A percentile compares a stretch with the other conserved stretches of the same genome.
Conservation (phyloP, 192 early-diverging fungal species). For the Linnemannia exigua region DNA sequence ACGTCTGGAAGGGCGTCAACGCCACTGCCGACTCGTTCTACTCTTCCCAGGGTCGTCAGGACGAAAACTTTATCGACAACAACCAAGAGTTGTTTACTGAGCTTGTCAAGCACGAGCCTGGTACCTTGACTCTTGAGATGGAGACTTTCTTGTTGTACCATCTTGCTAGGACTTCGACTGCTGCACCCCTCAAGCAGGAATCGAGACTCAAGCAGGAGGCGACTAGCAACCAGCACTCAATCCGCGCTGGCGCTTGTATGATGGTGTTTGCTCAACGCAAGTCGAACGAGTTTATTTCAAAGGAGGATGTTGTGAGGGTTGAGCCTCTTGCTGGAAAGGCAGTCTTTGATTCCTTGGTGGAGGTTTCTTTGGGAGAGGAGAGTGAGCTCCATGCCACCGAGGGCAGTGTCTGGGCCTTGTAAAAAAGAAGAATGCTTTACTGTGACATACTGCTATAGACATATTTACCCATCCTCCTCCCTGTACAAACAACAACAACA, state of each 20-base stretch:
- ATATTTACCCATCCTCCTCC: too few relatives aligned
- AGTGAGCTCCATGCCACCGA: conserved; percentile 46
- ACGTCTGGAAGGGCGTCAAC: conserved; percentile 74
- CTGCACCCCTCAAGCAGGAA: conserved; percentile 22
- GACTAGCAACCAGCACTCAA: conserved; percentile 50
- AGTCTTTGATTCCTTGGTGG: conserved; percentile 73
- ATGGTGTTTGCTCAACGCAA: conserved; percentile 88
- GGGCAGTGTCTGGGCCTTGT: conserved; percentile 64
- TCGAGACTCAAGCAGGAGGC: not conserved
- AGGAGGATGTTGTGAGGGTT: conserved; percentile 63
- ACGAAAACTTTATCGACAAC: conserved; percentile 80
- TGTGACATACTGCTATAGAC: not conserved
- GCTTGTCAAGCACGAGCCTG: conserved; percentile 64
- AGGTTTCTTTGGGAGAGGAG: conserved; percentile 46
- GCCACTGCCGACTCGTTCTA: conserved; percentile 91
- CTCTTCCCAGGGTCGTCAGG: conserved; percentile 82
- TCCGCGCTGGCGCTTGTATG: conserved; percentile 82
- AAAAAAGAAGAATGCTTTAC: not conserved
- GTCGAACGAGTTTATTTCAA: conserved; percentile 76
- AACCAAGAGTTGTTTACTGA: conserved; percentile 75
- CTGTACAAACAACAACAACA: too few relatives aligned
- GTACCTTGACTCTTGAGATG: conserved; percentile 83
- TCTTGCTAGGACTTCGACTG: conserved; percentile 69
- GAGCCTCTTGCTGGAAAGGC: conserved; percentile 72
- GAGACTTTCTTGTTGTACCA: conserved; percentile 90